phyloP scores from a whole-genome alignment of 1,284 basidiomycete genomes.

The Entoloma clypeatum region DNA sequence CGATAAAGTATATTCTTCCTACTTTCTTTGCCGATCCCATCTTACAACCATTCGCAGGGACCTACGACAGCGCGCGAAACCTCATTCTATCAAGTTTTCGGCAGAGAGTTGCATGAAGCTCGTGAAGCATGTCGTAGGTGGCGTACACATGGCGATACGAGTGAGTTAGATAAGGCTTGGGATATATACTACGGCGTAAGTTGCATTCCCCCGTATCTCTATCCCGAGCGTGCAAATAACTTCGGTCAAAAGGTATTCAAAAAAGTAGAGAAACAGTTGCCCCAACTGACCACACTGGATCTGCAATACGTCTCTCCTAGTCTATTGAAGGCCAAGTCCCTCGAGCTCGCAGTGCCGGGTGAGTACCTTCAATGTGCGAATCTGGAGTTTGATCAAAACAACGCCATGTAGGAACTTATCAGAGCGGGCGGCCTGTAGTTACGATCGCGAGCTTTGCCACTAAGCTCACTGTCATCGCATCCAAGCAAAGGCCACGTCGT shows the following conservation, averaged over 20 bases:
- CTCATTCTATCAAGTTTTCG: conserved; percentile 94
- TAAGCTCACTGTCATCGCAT: conserved; percentile 90
- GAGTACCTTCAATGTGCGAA: conserved; percentile 17
- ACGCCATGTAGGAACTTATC: conserved; percentile 79
- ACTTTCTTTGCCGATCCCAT: not conserved
- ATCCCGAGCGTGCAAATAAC: conserved; percentile 7
- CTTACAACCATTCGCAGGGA: conserved; percentile 51
- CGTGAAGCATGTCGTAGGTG: conserved; percentile 89
- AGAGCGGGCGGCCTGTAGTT: conserved; percentile 84
- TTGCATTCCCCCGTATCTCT: not conserved
- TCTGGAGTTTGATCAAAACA: conserved; percentile 7
- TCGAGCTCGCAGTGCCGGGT: conserved; percentile 96
- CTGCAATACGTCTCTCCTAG: conserved; percentile 97
- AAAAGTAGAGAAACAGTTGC: conserved; percentile 93
- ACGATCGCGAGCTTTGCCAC: conserved; percentile 83
- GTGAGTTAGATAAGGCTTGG: conserved; percentile 98
- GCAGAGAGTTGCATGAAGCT: conserved; percentile 92
- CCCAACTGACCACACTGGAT: conserved; percentile 87
- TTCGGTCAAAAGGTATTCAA: conserved; percentile 77
- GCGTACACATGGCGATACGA: conserved; percentile 82
- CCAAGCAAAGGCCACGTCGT: conserved; percentile 96
- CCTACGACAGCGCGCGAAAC: conserved; percentile 94
- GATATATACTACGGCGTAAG: conserved; percentile 92
- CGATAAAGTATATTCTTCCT: conserved; percentile 64
- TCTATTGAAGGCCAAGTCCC: conserved; percentile 82